phyloP scores from a whole-genome alignment of 2,329 filamentous ascomycete genomes.

The Cladosporium austrohemisphaericum region DNA sequence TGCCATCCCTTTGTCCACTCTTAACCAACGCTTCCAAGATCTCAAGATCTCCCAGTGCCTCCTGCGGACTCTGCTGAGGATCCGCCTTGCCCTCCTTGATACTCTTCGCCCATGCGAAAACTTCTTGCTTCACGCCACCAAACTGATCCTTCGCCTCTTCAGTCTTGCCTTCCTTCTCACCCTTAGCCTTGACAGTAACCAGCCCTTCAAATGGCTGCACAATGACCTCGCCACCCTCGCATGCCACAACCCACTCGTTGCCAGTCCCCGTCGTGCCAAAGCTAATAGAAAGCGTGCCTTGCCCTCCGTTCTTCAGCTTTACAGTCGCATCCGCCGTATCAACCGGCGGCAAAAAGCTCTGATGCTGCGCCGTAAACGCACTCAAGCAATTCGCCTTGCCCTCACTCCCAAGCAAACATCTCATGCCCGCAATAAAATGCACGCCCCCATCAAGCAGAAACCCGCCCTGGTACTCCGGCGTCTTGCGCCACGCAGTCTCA shows the following conservation, averaged over 20 bases:
- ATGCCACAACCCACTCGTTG: constrained; percentile 55
- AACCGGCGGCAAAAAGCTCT: constrained; percentile 58
- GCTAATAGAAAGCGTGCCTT: constrained; percentile 56
- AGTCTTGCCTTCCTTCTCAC: constrained; percentile 24
- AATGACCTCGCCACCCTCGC: constrained; percentile 55
- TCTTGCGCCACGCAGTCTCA: constrained; percentile 61
- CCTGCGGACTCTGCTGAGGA: constrained; percentile 52
- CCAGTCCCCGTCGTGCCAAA: constrained; percentile 55
- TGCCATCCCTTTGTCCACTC: constrained; percentile 39
- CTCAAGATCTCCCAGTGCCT: constrained; percentile 60
- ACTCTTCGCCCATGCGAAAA: constrained; percentile 58
- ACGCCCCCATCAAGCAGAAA: constrained; percentile 75
- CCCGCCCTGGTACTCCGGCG: constrained; percentile 68
- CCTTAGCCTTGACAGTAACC: constrained; percentile 34
- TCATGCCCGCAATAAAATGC: constrained; percentile 63
- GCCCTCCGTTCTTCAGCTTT: constrained; percentile 51
- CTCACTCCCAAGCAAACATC: constrained; percentile 53
- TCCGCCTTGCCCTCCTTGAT: constrained; percentile 49
- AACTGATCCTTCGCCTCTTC: constrained; percentile 47
- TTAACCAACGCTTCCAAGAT: constrained; percentile 46
- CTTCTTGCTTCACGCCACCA: constrained; percentile 56
- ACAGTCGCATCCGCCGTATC: constrained; percentile 63
- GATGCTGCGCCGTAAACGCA: constrained; percentile 54
- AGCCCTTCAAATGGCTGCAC: constrained; percentile 29
- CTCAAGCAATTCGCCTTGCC: constrained; percentile 46